Conservation (phyloP, 257 asterid species). For the Solanum peruvianum region DNA sequence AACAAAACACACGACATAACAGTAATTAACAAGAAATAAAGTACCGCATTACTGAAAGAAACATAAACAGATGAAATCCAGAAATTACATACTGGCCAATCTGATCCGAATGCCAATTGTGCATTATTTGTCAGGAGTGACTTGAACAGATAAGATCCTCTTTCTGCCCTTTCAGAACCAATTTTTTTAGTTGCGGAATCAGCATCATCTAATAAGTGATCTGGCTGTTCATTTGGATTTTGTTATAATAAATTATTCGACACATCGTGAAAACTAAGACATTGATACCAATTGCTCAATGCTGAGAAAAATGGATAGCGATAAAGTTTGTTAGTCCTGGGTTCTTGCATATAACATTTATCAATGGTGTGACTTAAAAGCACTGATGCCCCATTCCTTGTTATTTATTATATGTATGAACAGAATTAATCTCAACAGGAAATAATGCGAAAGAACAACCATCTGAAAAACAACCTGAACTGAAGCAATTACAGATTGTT, state of each 20-base stretch:
- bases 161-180: constrained; percentile 61
- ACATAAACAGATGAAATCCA: not conserved
- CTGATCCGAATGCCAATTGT: constrained; percentile 83
- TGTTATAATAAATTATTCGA: not conserved
- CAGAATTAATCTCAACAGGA: not conserved
- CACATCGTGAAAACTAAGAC: not conserved
- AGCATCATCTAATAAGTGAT: constrained; percentile 85
- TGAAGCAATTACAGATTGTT: constrained; percentile 67
- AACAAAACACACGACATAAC: not conserved
- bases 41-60: not conserved
- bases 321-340: not conserved
- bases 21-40: not conserved
- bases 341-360: not conserved
- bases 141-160: constrained; percentile 63
- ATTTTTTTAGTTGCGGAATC: constrained; percentile 68
- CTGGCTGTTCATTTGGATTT: constrained; percentile 50
- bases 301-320: not conserved
- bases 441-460: not conserved
- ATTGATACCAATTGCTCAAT: not conserved
- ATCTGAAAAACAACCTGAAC: constrained; percentile 54
- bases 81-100: constrained; percentile 75
- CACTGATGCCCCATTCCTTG: not conserved
- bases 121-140: constrained; percentile 57
- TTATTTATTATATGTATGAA: not conserved
- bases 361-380: not conserved